Evolutionary conservation across 2,329 filamentous ascomycete species (phyloP), one percentile per base, ranked within the genome.

Genomic region (Fusarium sp.): DNA sequence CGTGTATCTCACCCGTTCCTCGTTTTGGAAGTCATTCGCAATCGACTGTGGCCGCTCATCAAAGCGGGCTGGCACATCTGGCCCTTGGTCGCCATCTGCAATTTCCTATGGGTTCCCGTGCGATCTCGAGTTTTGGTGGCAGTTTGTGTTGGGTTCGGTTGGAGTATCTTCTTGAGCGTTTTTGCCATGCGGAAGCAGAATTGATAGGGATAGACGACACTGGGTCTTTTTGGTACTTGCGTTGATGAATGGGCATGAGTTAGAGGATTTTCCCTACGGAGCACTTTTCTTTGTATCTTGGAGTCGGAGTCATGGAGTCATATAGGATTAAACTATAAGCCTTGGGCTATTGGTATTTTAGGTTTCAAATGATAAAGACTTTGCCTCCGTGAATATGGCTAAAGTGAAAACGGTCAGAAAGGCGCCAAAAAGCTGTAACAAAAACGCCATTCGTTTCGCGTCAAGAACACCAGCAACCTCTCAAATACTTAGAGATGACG

Each of bases 91-190:
- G 78, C 78, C 11, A 56, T 81, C 15, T 76, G 74, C 76, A 81
- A 81, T 60, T 81, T 80, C 55, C 59, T 79, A 7, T 81, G 78
- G 75, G 79, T 81, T 10, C 80, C 80, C 2, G 79, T 81, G 12
- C 75, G 79, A 15, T 80, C 78, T 17, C 63, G 80, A 17, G 80
- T 81, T 23, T 71, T 81, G 30, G 80, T 81, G 6, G 78, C 78
- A 1, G 79, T 80, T 23, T 79, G 77, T 58, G 77, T 81, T 35
- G 80, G 80, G 6, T 81, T 81, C 23, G 73, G 78, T 4, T 81
- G 80, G 80, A 81, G 79, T 53, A 80, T 81, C 32, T 81, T 81
- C 45, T 64, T 81, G 35, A 81, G 79, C 20, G 71, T 81, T 15
- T 80, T 80, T 44, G 75, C 79, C 9, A 78, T 77, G 64, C 66